Base-by-base conservation (phyloP, 2,329 filamentous ascomycete species). In the Alternaria infectoria region DNA sequence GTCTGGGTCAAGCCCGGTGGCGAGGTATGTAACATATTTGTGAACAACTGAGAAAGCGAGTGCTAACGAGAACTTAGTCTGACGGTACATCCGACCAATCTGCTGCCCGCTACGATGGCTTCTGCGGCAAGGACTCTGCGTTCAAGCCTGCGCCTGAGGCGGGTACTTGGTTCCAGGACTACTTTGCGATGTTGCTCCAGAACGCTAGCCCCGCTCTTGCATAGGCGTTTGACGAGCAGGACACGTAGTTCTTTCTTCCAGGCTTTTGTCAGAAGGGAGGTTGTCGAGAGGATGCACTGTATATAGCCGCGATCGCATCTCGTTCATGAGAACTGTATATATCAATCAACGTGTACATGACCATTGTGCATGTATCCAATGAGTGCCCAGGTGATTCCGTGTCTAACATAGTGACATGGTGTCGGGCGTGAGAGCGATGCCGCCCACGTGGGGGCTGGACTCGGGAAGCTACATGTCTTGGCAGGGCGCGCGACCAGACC, bases 1-100 rank as follows among this genome's bases (percentile, higher is more conserved):
- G 89, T 91, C 61, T 91, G 89, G 89, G 82, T 91, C 69, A 91
- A 91, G 84, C 89, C 89, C 5, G 89, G 89, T 67, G 84, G 84
- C 57, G 85, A 86, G 64, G 71, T 74, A 66, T 45, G 62, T 66
- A 13, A 4, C 23, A 4, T 10, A 30, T 12, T 30, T 5, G 11
- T 13, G 6, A 6, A 17, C 3, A 6, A 45, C 9, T 9, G 6
- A 25, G 28, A 11, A n/a, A 6, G 17, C 3, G 19, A n/a, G 21
- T 43, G 26, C 51, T 57, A 44, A 62, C 23, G 13, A 13, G 8
- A 1, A 12, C 13, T 1, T 43, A 73, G 72, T 75, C 70, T 59
- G 84, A 86, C 61, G 84, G 84, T 59, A 86, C 84, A 1, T 80
- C 76, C 40, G 64, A 80, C 59, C 65, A 65, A 5, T 70, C 70